Base-by-base conservation (phyloP, 164 flowering plant species). In the Echeveria elegans region DNA sequence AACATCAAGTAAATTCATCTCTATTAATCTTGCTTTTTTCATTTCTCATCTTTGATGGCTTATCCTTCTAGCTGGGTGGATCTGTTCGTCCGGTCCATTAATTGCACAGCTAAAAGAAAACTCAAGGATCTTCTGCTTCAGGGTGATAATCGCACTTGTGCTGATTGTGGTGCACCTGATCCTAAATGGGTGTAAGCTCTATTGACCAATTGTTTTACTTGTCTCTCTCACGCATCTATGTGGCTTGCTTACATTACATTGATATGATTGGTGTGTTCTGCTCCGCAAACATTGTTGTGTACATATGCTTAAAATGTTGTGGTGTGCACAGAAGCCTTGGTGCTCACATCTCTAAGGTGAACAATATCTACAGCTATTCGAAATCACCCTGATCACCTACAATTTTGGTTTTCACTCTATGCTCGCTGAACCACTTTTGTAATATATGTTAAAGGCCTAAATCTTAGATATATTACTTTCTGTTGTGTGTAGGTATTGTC, bases 271-370 rank as follows among this genome's bases (percentile, higher is more conserved):
- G n/a, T n/a, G n/a, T n/a, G n/a, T 75, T 58, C 89, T 89, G 99
- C 77, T 94, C 99, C 38, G 90, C 96, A 58, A 94, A 88, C 81
- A 89, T 94, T 77, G 99, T 97, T 71, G 96, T 94, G 23, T 89
- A 91, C 69, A 72, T 94, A 79, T 94, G 99, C 85, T 83, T 89
- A 75, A 94, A 89, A 75, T 94, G 97, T 64, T 85, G 96, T 68
- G 96, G 96, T 28, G 94, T 88, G 70, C 99, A 91, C 80, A 83
- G 99, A 79, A 89, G 90, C 76, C 95, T 91, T 71, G 96, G 96
- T n/a, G 81, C 93, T 34, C 93, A 87, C 76, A 79, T 89, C 72
- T 91, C 99, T 66, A 91, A 94, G 97, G 99, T 94, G 7, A 34
- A 34, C 37, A 34, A n/a, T n/a, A n/a, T n/a, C 37, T 34, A 7